A percentile compares a stretch with the other conserved stretches of the same genome.
Conservation (phyloP, 768 basidiomycete species). For the Lentinula sp. region DNA sequence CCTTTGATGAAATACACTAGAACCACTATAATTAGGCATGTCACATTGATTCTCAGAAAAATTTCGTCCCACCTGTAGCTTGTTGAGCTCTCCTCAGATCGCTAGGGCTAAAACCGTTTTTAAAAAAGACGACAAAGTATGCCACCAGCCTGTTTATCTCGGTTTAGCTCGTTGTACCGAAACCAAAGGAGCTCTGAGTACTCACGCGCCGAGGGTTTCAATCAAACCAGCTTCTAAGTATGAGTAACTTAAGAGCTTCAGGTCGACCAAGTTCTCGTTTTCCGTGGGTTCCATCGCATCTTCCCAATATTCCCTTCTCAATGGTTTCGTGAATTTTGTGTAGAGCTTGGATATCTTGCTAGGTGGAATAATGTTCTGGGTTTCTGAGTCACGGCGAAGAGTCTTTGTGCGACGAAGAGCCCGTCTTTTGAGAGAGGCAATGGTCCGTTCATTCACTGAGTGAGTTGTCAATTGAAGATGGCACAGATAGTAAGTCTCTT, state of each 20-base stretch:
- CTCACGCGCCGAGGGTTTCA: constrained; percentile 51
- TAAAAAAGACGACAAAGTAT: constrained; percentile 64
- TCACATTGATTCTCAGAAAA: background rate
- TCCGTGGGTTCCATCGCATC: constrained; percentile 47
- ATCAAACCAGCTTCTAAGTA: constrained; percentile 63
- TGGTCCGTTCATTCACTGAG: constrained; percentile 51
- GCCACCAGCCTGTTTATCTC: constrained; percentile 37
- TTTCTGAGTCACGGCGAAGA: constrained; percentile 47
- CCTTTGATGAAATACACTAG: constrained; percentile 40
- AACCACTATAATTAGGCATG: background rate
- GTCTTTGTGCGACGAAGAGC: constrained; percentile 55
- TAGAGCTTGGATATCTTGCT: constrained; percentile 31
- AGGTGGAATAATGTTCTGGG: constrained; percentile 34
- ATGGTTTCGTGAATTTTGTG: constrained; percentile 40
- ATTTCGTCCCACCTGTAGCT: background rate
- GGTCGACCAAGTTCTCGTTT: constrained; percentile 55
- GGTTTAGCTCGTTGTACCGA: background rate
- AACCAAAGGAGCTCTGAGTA: constrained; percentile 4
- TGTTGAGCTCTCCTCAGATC: constrained; percentile 49
- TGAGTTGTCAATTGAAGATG: background rate
- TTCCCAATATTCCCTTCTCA: constrained; percentile 55
- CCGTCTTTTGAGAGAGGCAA: constrained; percentile 44
- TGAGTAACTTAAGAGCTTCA: constrained; percentile 56
- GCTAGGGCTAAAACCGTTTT: constrained; percentile 52
- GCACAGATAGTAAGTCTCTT: background rate